These are phyloP conservation scores for Chytriomyces confervae DNA, from an alignment of 192 early-diverging fungal genomes.

Conservation along the genomic window DNA sequence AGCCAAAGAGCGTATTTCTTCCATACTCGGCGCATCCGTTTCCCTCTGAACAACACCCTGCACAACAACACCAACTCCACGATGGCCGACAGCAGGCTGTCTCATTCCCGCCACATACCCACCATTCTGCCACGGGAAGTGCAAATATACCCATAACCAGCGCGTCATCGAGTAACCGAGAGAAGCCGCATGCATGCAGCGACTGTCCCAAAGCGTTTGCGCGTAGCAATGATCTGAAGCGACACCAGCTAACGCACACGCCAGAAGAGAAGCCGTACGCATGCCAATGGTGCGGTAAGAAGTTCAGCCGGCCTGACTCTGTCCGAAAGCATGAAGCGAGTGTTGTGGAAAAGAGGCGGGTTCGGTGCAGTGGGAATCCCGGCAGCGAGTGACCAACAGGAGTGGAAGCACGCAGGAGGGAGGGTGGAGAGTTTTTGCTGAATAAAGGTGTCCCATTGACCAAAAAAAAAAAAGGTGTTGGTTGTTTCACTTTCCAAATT, in stretches of 20 bases:
- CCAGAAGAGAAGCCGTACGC: constrained; percentile 26
- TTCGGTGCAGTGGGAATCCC: constrained; percentile 18
- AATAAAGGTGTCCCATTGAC: constrained; percentile 43
- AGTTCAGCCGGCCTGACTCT: constrained; percentile 20
- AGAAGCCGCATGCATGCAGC: constrained; percentile 8
- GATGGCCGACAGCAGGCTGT: too few relatives aligned
- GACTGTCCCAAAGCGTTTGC: constrained; percentile 11
- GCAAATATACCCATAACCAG: too few relatives aligned
- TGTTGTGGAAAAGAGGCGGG: constrained; percentile 22
- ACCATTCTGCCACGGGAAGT: too few relatives aligned
- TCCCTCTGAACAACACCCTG: too few relatives aligned
- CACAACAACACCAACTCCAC: too few relatives aligned
- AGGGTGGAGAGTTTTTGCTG: neutral
- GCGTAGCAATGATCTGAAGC: constrained; percentile 24
- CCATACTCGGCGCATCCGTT: too few relatives aligned
- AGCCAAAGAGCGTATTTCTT: too few relatives aligned
- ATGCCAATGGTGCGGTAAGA: constrained; percentile 26
- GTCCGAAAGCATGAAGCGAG: constrained; percentile 16
- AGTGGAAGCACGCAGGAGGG: neutral
- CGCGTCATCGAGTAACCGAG: too few relatives aligned
- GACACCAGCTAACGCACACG: constrained; percentile 22
- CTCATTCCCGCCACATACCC: too few relatives aligned
- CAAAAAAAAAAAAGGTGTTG: too few relatives aligned
- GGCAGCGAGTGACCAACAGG: too few relatives aligned
- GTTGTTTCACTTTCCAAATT: too few relatives aligned